These are phyloP conservation scores for Stagonosporopsis vannaccii DNA, from an alignment of 2,329 filamentous ascomycete genomes.

Conservation along the genomic window DNA sequence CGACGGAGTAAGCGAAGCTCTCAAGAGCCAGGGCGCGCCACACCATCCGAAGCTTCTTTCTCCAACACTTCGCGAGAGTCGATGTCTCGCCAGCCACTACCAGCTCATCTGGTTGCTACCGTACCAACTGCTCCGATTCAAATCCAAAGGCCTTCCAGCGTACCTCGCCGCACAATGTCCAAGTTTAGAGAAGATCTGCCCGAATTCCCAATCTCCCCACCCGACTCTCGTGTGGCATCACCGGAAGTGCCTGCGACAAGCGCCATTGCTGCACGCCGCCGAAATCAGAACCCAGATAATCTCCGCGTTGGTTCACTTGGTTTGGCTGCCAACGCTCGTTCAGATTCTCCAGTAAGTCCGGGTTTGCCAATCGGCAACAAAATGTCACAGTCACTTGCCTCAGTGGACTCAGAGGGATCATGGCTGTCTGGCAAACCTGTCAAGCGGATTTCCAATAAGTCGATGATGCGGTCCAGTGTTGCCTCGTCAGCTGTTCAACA, in stretches of 20 bases:
- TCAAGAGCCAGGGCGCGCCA: conserved; percentile 59
- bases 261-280: conserved; percentile 51
- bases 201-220: conserved; percentile 84
- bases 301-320: conserved; percentile 37
- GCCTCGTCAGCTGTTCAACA: conserved; percentile 52
- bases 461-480: conserved; percentile 56
- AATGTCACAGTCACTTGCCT: conserved; percentile 85
- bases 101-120: conserved; percentile 57
- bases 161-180: conserved; percentile 82
- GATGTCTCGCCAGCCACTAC: conserved; percentile 67
- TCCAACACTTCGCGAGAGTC: conserved; percentile 92
- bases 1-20: conserved; percentile 64
- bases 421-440: conserved; percentile 84
- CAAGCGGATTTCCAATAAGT: conserved; percentile 56
- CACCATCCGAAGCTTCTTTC: conserved; percentile 73
- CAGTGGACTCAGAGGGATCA: conserved; percentile 92
- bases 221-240: conserved; percentile 80
- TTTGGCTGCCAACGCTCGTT: conserved; percentile 39
- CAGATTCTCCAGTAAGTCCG: conserved; percentile 53
- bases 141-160: conserved; percentile 59
- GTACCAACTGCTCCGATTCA: conserved; percentile 45
- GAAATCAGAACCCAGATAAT: conserved; percentile 49
- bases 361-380: conserved; percentile 39
- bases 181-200: conserved; percentile 93
- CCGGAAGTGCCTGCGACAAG: conserved; percentile 67